A percentile compares a stretch with the other conserved stretches of the same genome.
Conservation (phyloP, 2,329 filamentous ascomycete genomes). For the Phoma sp. region DNA sequence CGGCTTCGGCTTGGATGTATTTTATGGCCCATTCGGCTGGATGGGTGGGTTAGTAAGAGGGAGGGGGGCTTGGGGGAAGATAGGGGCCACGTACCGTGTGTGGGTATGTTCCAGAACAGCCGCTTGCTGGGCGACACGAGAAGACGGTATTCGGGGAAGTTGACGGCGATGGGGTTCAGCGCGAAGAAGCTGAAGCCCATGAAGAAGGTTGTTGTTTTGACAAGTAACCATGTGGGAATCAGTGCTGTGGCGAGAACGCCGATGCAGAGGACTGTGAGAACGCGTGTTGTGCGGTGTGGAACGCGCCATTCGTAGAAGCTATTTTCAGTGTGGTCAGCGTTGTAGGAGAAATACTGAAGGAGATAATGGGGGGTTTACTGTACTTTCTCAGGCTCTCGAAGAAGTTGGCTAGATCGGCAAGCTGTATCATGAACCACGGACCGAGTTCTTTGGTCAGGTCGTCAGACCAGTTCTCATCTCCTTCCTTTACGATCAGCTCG, state of each 20-base stretch:
- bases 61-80: too few species aligned
- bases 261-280: slow-evolving; percentile 31
- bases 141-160: slow-evolving; percentile 45
- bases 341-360: too few species aligned
- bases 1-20: slow-evolving; percentile 36
- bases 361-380: neutral
- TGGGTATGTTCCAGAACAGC: slow-evolving; percentile 47
- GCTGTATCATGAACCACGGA: slow-evolving; percentile 45
- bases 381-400: slow-evolving; percentile 45
- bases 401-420: slow-evolving; percentile 44
- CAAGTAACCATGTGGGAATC: slow-evolving; percentile 33
- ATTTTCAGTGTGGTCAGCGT: neutral
- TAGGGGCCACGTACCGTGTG: slow-evolving; percentile 27
- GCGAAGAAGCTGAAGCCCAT: slow-evolving; percentile 42
- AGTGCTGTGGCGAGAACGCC: slow-evolving; percentile 30
- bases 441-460: slow-evolving; percentile 34
- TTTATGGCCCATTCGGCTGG: slow-evolving; percentile 45
- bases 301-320: slow-evolving; percentile 49
- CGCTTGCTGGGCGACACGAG: slow-evolving; percentile 45
- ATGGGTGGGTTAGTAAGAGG: neutral
- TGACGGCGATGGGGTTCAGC: slow-evolving; percentile 42
- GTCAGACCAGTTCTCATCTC: slow-evolving; percentile 45
- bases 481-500: slow-evolving; percentile 47
- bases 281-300: slow-evolving; percentile 33
- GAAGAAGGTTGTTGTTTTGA: slow-evolving; percentile 38